These are phyloP conservation scores for Populus simonii DNA, from an alignment of 345 rosid genomes.

Conservation along the genomic window DNA sequence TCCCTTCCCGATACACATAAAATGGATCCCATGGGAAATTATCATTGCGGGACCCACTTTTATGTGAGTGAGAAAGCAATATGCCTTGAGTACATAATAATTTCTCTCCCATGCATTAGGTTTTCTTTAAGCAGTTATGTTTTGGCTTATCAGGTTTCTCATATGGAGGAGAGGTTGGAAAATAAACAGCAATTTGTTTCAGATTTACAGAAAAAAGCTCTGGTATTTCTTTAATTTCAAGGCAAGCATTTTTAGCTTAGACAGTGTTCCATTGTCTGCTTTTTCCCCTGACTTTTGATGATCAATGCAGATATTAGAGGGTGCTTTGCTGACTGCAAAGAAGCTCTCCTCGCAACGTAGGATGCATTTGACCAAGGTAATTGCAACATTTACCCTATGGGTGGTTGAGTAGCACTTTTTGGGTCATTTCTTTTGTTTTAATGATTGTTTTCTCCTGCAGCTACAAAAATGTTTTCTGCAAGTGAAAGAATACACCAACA, in stretches of 20 bases:
- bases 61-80: too few relatives aligned
- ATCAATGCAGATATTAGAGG: conserved; percentile 66
- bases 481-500: conserved; percentile 55
- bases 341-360: conserved; percentile 57
- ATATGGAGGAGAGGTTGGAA: conserved; percentile 46
- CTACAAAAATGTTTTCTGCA: conserved; percentile 60
- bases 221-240: conserved; percentile 37
- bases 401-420: conserved; percentile 9
- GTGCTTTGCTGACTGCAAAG: conserved; percentile 57
- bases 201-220: conserved; percentile 59
- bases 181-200: conserved; percentile 45
- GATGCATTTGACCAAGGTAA: conserved; percentile 65
- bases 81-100: too few relatives aligned
- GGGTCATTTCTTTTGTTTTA: conserved; percentile 11
- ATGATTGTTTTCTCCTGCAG: conserved; percentile 38
- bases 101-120: too few relatives aligned
- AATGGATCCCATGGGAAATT: too few relatives aligned
- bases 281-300: background rate
- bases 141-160: conserved; percentile 43
- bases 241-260: background rate
- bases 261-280: too few relatives aligned
- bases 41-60: too few relatives aligned
- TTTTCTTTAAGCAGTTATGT: too few relatives aligned
- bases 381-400: background rate
- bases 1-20: too few relatives aligned